phyloP scores from a whole-genome alignment of 345 rosid species.

The Carallia brachiata region DNA sequence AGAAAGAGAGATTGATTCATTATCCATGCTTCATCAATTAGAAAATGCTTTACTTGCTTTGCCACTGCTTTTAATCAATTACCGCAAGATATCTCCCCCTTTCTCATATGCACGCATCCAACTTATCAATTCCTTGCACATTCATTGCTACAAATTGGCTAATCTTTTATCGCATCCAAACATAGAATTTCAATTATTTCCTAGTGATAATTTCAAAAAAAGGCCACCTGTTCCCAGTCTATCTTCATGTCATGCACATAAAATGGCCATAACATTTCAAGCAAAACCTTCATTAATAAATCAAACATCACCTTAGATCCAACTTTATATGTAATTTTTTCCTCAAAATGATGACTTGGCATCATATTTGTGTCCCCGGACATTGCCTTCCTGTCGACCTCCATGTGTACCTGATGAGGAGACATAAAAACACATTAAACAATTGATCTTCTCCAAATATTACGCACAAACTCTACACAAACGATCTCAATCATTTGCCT shows the following conservation, averaged over 20 bases:
- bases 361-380: conserved; percentile 42
- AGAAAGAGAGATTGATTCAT: too few relatives aligned
- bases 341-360: conserved; percentile 46
- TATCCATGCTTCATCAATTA: too few relatives aligned
- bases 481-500: not conserved
- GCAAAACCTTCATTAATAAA: not conserved
- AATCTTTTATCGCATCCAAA: not conserved
- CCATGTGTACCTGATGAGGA: conserved; percentile 82
- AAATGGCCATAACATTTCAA: not conserved
- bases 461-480: not conserved
- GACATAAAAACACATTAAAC: not conserved
- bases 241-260: not conserved
- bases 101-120: not conserved
- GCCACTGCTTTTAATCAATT: too few relatives aligned
- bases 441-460: not conserved
- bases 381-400: conserved; percentile 74
- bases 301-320: conserved; percentile 62
- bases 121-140: not conserved
- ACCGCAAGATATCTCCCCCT: too few relatives aligned
- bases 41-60: too few relatives aligned
- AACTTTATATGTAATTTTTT: conserved; percentile 65
- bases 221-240: not conserved
- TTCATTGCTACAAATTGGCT: not conserved
- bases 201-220: not conserved
- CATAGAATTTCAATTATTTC: not conserved